These are phyloP conservation scores for Rhododendron ovatum DNA, from an alignment of 148 eudicot genomes.

Conservation along the genomic window DNA sequence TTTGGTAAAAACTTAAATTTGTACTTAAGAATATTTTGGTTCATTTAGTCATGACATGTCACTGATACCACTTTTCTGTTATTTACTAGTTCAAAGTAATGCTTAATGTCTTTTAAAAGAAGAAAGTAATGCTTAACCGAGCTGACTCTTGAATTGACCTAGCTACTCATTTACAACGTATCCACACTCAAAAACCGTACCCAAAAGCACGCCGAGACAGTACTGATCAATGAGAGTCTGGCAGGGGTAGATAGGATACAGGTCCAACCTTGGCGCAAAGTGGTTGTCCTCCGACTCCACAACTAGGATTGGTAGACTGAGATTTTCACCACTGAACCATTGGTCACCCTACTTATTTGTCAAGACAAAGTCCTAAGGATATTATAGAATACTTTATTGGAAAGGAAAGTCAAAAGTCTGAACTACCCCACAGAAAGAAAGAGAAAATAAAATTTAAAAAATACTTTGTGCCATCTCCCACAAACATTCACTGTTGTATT, in stretches of 20 bases:
- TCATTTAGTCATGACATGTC: background rate
- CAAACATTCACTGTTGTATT: slow-evolving; percentile 1
- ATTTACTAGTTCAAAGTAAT: background rate
- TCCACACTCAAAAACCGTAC: background rate
- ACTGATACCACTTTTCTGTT: background rate
- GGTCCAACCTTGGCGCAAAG: background rate
- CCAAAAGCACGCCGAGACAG: background rate
- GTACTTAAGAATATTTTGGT: background rate
- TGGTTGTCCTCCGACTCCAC: background rate
- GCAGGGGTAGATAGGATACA: background rate
- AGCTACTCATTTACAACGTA: background rate
- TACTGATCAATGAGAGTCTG: background rate
- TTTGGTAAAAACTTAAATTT: background rate
- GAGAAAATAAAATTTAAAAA: background rate
- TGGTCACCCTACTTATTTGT: background rate
- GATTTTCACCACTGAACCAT: background rate
- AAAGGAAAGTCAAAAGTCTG: background rate
- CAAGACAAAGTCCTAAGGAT: background rate
- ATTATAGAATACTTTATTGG: background rate
- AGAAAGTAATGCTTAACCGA: background rate
- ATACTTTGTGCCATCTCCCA: background rate
- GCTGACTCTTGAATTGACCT: background rate
- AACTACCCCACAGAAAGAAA: background rate
- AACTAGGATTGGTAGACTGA: background rate
- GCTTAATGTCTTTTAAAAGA: too few relatives aligned